phyloP scores from a whole-genome alignment of 1,284 basidiomycete genomes.

The Tilletia walkeri region DNA sequence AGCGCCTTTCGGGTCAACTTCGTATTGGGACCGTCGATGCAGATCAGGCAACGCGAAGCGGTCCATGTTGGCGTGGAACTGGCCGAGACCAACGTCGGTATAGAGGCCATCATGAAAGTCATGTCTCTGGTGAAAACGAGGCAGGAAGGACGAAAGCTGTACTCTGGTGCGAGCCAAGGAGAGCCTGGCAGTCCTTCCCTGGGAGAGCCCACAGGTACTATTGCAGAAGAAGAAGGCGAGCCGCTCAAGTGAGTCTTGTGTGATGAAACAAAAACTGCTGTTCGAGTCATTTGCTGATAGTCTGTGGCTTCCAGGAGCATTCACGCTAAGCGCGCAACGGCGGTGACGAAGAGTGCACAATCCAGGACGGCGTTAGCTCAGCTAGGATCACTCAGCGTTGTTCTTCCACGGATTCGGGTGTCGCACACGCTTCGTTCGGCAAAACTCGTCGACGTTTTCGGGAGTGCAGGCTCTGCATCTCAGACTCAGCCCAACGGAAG shows the following conservation, averaged over 20 bases:
- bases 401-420: conserved; percentile 26
- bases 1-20: conserved; percentile 33
- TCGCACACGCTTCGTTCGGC: not conserved
- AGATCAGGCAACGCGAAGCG: conserved; percentile 29
- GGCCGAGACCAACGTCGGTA: conserved; percentile 30
- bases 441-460: not conserved
- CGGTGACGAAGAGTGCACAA: conserved; percentile 18
- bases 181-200: too few relatives aligned
- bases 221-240: not conserved
- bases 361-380: conserved; percentile 1
- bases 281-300: not conserved
- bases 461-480: not conserved
- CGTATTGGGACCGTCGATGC: conserved; percentile 32
- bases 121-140: conserved; percentile 30
- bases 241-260: not conserved
- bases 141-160: conserved; percentile 14
- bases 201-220: too few relatives aligned
- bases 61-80: conserved; percentile 31
- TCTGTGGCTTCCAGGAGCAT: not conserved
- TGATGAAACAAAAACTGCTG: not conserved
- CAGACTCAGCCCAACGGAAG: not conserved
- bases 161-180: too few relatives aligned
- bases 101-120: conserved; percentile 34
- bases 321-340: not conserved
- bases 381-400: conserved; percentile 21